Evolutionary conservation across 2,329 filamentous ascomycete species (phyloP).

Genomic region (Elsinoe fawcettii): DNA sequence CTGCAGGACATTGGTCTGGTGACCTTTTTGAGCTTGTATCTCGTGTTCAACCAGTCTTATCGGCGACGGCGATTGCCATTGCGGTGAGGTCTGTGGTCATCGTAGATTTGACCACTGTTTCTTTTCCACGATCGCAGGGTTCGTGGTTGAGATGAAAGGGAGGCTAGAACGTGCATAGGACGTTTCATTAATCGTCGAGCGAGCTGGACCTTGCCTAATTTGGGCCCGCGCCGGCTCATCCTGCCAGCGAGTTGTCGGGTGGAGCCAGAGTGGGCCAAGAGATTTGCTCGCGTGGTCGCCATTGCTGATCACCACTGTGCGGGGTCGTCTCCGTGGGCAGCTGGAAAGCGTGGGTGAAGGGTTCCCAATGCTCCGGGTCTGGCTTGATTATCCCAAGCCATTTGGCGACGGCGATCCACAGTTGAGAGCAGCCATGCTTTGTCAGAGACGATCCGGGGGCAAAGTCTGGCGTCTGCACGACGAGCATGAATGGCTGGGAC

Average conservation of each 20-base stretch:
- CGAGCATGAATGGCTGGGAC: neutral
- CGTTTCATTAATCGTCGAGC: slow-evolving; percentile 11
- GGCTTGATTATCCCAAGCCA: neutral
- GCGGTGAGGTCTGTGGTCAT: neutral
- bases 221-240: slow-evolving; percentile 4
- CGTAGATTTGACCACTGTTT: neutral
- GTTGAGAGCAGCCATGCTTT: neutral
- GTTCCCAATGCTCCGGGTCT: slow-evolving; percentile 1
- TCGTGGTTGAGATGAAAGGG: slow-evolving; percentile 5
- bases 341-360: neutral
- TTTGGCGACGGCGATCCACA: neutral
- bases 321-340: neutral
- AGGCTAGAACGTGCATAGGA: slow-evolving; percentile 10
- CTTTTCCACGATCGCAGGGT: neutral
- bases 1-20: neutral
- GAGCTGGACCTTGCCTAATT: slow-evolving; percentile 9
- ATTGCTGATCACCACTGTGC: slow-evolving; percentile 11
- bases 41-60: neutral
- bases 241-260: neutral
- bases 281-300: slow-evolving; percentile 12
- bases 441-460: neutral
- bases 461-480: neutral
- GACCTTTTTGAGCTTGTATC: neutral
- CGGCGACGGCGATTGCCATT: neutral
- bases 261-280: neutral